Percentiles rank a stretch among this genome's conserved stretches.
Evolutionary conservation across 2,329 filamentous ascomycete genomes (phyloP).

Genomic region (Cladophialophora carrionii): DNA sequence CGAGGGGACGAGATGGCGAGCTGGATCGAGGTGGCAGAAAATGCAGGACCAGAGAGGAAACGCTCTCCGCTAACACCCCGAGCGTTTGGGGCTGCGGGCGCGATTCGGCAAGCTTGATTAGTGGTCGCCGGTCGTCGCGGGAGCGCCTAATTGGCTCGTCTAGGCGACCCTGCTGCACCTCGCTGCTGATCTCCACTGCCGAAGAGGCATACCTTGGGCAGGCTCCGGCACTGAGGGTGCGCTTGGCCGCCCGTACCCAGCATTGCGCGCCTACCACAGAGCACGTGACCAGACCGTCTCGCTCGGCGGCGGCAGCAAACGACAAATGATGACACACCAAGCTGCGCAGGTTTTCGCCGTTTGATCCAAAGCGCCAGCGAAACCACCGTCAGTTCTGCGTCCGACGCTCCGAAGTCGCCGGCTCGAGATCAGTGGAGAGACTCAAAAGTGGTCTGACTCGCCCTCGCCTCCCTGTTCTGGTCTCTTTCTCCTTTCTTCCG

Average conservation of each 20-base stretch:
- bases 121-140: not conserved
- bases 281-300: not conserved
- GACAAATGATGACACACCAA: not conserved
- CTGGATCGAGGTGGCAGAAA: slow-evolving; percentile 9
- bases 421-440: not conserved
- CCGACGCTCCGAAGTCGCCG: not conserved
- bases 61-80: not conserved
- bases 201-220: not conserved
- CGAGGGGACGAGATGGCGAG: slow-evolving; percentile 11
- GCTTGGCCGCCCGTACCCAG: not conserved
- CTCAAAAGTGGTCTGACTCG: slow-evolving; percentile 25
- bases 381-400: not conserved
- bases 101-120: not conserved
- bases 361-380: not conserved
- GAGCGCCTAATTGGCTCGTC: not conserved
- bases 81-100: not conserved
- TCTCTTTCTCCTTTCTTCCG: slow-evolving; percentile 19
- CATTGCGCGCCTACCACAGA: not conserved
- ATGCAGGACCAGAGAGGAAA: slow-evolving; percentile 13
- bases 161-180: not conserved
- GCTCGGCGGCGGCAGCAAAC: not conserved
- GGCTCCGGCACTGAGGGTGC: not conserved
- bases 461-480: slow-evolving; percentile 27
- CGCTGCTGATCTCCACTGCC: not conserved
- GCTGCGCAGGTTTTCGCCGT: not conserved